Evolutionary conservation across 371 early-diverging fungal species (phyloP).

Genomic region (Mucor piriformis): DNA sequence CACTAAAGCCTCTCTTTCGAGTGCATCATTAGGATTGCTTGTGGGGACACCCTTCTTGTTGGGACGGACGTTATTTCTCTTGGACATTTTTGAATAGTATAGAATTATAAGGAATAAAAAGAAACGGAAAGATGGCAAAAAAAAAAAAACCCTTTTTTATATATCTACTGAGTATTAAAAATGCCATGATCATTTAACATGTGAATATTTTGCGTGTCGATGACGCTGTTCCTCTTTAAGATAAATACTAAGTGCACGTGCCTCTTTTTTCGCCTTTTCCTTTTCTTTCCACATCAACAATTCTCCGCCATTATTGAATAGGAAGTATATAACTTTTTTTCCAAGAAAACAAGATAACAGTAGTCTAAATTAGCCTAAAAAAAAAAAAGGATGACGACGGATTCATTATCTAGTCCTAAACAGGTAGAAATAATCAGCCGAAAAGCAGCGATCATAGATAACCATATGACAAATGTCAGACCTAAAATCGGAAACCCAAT

Average conservation of each 20-base stretch:
- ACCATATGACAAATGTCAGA: slow-evolving; percentile 3
- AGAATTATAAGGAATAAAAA: not conserved
- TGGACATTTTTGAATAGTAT: slow-evolving; percentile 9
- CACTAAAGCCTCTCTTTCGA: slow-evolving; percentile 21
- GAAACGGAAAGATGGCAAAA: not conserved
- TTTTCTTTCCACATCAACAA: not conserved
- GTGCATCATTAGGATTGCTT: slow-evolving; percentile 17
- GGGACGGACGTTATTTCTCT: slow-evolving; percentile 3
- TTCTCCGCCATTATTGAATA: not conserved
- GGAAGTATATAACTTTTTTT: not conserved
- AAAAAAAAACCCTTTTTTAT: not conserved
- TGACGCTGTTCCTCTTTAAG: slow-evolving; percentile 5
- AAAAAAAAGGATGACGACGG: not conserved
- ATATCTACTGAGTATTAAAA: not conserved
- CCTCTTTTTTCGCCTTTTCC: not conserved
- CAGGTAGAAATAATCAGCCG: not conserved
- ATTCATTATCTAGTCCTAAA: not conserved
- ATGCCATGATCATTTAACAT: slow-evolving; percentile 8
- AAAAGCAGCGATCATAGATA: not conserved
- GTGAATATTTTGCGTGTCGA: slow-evolving; percentile 8
- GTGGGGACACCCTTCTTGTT: slow-evolving; percentile 16
- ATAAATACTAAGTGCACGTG: not conserved
- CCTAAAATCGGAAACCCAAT: not conserved
- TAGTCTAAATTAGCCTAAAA: not conserved
- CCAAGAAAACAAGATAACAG: not conserved